These are phyloP conservation scores for Fusarium torreyae DNA, from an alignment of 2,329 filamentous ascomycete genomes.

Conservation along the genomic window DNA sequence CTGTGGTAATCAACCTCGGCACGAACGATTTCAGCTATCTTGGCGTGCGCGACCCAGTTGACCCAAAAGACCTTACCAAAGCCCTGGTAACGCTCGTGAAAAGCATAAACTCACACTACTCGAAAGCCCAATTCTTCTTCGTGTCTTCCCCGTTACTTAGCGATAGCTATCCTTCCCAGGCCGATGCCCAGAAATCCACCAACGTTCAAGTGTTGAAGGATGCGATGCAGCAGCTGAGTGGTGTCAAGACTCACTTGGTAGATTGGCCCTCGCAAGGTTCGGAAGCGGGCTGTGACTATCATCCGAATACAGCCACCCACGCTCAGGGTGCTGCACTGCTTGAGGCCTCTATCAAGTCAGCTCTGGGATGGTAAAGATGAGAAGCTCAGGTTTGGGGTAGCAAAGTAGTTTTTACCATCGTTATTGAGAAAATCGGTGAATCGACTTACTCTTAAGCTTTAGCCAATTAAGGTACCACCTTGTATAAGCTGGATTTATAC, in stretches of 20 bases:
- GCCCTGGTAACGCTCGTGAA: conserved; percentile 45
- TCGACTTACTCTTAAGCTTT: too few relatives aligned
- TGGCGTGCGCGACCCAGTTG: conserved; percentile 48
- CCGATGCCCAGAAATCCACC: conserved; percentile 57
- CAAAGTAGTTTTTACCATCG: too few relatives aligned
- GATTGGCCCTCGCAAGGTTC: conserved; percentile 59
- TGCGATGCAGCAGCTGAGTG: conserved; percentile 52
- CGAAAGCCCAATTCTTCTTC: conserved; percentile 58
- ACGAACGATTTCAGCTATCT: conserved; percentile 62
- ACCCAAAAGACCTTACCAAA: conserved; percentile 48
- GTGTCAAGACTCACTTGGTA: conserved; percentile 55
- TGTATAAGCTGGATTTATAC: too few relatives aligned
- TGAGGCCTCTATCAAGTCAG: conserved; percentile 46
- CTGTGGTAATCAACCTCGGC: conserved; percentile 61
- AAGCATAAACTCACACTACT: conserved; percentile 55
- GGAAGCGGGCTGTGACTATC: conserved; percentile 61
- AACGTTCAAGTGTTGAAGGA: conserved; percentile 54
- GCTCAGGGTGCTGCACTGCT: conserved; percentile 51
- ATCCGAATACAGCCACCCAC: conserved; percentile 59
- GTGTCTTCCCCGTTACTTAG: conserved; percentile 58
- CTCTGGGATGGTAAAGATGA: conserved; percentile 23
- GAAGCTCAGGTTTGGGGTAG: too few relatives aligned
- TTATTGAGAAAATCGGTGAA: too few relatives aligned
- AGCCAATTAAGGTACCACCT: too few relatives aligned
- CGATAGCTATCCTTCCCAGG: conserved; percentile 55